Evolutionary conservation across 768 basidiomycete species (phyloP), one percentile per base, ranked within the genome.

Genomic region (Lenzites betulinus): DNA sequence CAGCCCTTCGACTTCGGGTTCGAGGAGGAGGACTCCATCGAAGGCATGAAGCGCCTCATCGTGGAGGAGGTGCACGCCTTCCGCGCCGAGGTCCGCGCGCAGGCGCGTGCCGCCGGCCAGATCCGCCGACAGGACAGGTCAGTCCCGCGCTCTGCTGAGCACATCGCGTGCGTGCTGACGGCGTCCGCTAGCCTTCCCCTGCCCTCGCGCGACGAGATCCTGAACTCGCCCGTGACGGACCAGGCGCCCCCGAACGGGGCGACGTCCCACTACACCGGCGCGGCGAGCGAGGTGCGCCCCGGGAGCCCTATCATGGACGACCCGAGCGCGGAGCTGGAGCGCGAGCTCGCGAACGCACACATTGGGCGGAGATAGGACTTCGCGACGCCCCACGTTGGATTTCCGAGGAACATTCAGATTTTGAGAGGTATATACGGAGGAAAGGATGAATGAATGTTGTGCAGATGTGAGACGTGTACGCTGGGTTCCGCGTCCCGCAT

Each of bases 21-120:
- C 67, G 97, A 99, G 76, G 90, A 91, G 64, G 97, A 98, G 75
- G 97, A 99, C 61, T 87, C 86, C 59, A 95, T 96, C 64, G 93
- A 96, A 46, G 97, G 97, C 9, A 99, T 99, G 97, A 93, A 96
- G 76, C 86, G 84, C 64, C 75, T 98, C 71, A 99, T 99, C 67
- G 86, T 98, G 23, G 86, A 95, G 28, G 95, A 98, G 74, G 96
- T 98, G 39, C 86, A 86, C 61, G 72, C 81, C 13, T 98, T 99
- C 86, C 86, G 97, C 38, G 83, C 89, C 9, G 88, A 95, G 71
- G 95, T 98, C 8, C 85, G 96, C 56, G 81, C 83, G n/a, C 93
- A 95, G 68, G 86, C 89, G 13, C 79, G 90, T 38, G 84, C 84
- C 1, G 78, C 85, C 11, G 86, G 86, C 5, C 89, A 90, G 71